phyloP scores from a whole-genome alignment of 1,284 basidiomycete genomes.

The Rhodotorula sp. region DNA sequence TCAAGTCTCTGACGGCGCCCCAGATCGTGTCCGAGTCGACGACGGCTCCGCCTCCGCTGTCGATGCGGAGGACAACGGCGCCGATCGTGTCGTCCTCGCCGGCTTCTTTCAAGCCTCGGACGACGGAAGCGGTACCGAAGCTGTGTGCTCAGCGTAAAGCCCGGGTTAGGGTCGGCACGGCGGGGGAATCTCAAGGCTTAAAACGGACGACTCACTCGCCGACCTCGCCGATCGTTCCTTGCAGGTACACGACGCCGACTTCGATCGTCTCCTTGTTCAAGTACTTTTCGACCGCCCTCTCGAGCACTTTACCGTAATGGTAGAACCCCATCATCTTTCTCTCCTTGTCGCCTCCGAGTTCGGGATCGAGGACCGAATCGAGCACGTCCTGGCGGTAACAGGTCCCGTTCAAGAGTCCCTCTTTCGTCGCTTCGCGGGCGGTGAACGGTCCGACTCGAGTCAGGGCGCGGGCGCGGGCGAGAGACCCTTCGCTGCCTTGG shows the following conservation, averaged over 20 bases:
- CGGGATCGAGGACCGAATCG: conserved; percentile 41
- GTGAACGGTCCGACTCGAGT: conserved; percentile 49
- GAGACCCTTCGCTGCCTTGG: conserved; percentile 39
- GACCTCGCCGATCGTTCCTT: conserved; percentile 48
- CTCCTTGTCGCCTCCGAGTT: conserved; percentile 18
- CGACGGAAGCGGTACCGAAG: conserved; percentile 47
- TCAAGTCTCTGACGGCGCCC: conserved; percentile 49
- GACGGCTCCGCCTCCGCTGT: conserved; percentile 52
- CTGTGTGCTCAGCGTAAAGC: conserved; percentile 9
- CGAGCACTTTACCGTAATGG: conserved; percentile 46
- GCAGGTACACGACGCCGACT: conserved; percentile 51
- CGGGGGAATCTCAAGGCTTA: background rate
- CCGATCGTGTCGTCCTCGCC: conserved; percentile 50
- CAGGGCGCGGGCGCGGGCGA: conserved; percentile 45
- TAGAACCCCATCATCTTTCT: conserved; percentile 42
- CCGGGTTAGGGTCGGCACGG: background rate
- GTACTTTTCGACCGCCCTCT: conserved; percentile 38
- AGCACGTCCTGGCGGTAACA: conserved; percentile 49
- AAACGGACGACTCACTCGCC: conserved; percentile 22
- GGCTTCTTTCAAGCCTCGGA: conserved; percentile 51
- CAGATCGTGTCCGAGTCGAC: conserved; percentile 52
- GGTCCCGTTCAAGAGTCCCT: conserved; percentile 49
- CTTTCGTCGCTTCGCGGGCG: conserved; percentile 46
- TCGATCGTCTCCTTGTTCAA: conserved; percentile 45
- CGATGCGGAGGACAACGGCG: conserved; percentile 51